Percentiles rank a stretch among this genome's conserved stretches.
Conservation (phyloP, 2,329 filamentous ascomycete genomes). For the Graphiopsis chlorocephala region DNA sequence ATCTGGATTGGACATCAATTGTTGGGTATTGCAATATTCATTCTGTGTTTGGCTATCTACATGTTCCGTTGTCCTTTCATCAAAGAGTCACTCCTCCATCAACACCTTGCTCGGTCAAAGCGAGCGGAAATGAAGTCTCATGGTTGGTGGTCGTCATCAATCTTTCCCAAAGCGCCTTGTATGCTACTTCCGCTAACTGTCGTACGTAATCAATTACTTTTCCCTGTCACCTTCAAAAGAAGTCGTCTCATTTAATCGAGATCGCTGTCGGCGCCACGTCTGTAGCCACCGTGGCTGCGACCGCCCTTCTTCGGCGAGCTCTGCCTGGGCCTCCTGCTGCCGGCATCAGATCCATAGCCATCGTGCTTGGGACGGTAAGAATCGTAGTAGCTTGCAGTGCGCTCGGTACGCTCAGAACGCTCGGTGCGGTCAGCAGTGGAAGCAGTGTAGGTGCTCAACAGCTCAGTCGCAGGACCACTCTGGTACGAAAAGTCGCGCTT, state of each 20-base stretch:
- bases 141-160: conserved; percentile 10
- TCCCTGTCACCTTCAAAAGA: neutral
- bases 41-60: conserved; percentile 12
- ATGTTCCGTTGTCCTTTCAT: conserved; percentile 9
- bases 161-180: conserved; percentile 6
- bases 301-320: conserved; percentile 34
- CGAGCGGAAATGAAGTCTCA: neutral
- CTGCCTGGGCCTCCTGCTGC: conserved; percentile 25
- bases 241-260: conserved; percentile 20
- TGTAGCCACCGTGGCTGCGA: conserved; percentile 29
- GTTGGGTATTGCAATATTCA: neutral
- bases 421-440: conserved; percentile 22
- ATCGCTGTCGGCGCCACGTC: conserved; percentile 29
- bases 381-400: conserved; percentile 35
- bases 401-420: neutral
- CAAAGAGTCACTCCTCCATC: neutral
- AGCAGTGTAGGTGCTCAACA: conserved; percentile 41
- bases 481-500: conserved; percentile 37
- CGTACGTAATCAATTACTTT: neutral
- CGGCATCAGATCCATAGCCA: conserved; percentile 23
- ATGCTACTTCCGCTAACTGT: neutral
- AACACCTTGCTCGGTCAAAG: conserved; percentile 3
- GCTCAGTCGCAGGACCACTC: conserved; percentile 32
- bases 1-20: neutral
- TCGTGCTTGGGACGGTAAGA: conserved; percentile 29